Evolutionary conservation across 106 monocot species (phyloP), one percentile per base, ranked within the genome.

Genomic region (Acorus calamus): DNA sequence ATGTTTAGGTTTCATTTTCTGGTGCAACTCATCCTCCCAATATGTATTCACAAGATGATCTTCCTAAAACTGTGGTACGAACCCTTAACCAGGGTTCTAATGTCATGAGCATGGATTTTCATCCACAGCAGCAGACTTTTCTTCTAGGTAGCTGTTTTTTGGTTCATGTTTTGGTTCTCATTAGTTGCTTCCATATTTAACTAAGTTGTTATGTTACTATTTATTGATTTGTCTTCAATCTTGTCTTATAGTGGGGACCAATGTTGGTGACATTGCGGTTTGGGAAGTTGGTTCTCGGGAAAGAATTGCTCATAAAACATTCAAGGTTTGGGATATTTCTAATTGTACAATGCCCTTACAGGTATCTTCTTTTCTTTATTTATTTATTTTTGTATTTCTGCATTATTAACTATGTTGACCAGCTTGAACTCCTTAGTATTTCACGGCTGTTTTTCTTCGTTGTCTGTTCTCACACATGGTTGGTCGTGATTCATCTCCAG

Each of bases 261-360:
- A 98, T 83, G 83, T 92, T 70, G 96, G 96, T 53, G 96, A 98
- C 45, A 83, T 92, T 70, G 82, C 67, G 9, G 79, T 92, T 46
- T 98, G 96, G 96, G 96, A 98, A 79, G 83, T 98, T 69, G 98
- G 92, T 50, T 92, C 98, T 43, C 77, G 85, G 49, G 98, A 99
- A 63, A 88, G 77, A 72, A 83, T 92, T 55, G 88, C 88, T 11
- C 88, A 92, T 56, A 92, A 71, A 59, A 56, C 70, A 11, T 99
- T 99, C 66, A 88, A 88, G 69, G 85, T 92, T 45, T 99, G 81
- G 92, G 86, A 99, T 69, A 55, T 80, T 41, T 69, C 88, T 56
- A 14, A 69, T 47, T 99, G 92, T 66, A 74, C 83, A 46, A 65
- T 88, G 81, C 68, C 92, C 28, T 74, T 92, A 50, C 98, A 99